phyloP scores from a whole-genome alignment of 2,329 filamentous ascomycete genomes.

The Botrytis hyacinthi region DNA sequence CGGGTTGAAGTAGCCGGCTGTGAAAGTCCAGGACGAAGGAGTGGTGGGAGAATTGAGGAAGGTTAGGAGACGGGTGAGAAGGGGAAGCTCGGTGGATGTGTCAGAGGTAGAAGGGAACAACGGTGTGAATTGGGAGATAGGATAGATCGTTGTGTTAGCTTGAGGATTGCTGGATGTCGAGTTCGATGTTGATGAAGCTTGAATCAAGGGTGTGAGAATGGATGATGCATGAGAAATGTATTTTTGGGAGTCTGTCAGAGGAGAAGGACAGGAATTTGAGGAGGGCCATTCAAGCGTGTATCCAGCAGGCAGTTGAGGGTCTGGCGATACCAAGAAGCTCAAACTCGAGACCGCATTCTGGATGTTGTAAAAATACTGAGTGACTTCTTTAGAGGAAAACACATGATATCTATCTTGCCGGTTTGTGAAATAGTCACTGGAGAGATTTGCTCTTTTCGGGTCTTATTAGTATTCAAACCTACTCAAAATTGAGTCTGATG shows the following conservation, averaged over 20 bases:
- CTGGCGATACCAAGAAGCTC: slow-evolving; percentile 75
- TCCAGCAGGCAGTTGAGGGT: slow-evolving; percentile 50
- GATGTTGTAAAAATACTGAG: slow-evolving; percentile 77
- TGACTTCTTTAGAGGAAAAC: slow-evolving; percentile 74
- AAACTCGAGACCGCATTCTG: slow-evolving; percentile 75
- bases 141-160: slow-evolving; percentile 73
- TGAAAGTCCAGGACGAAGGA: slow-evolving; percentile 87
- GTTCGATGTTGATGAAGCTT: slow-evolving; percentile 29
- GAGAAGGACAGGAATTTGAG: slow-evolving; percentile 71
- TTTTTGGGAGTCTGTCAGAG: slow-evolving; percentile 63
- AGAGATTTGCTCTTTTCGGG: slow-evolving; percentile 70
- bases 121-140: slow-evolving; percentile 83
- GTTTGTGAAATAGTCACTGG: slow-evolving; percentile 92
- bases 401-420: slow-evolving; percentile 93
- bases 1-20: slow-evolving; percentile 98
- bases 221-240: slow-evolving; percentile 70
- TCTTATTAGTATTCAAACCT: not conserved
- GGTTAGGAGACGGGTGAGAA: slow-evolving; percentile 70
- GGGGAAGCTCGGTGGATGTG: slow-evolving; percentile 84
- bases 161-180: not conserved
- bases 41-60: slow-evolving; percentile 64
- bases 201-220: slow-evolving; percentile 64
- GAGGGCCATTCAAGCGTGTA: slow-evolving; percentile 71
- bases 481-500: not conserved
- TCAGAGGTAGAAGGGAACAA: slow-evolving; percentile 71